Evolutionary conservation across 345 rosid species (phyloP).

Genomic region (Crucihimalaya himalaica): DNA sequence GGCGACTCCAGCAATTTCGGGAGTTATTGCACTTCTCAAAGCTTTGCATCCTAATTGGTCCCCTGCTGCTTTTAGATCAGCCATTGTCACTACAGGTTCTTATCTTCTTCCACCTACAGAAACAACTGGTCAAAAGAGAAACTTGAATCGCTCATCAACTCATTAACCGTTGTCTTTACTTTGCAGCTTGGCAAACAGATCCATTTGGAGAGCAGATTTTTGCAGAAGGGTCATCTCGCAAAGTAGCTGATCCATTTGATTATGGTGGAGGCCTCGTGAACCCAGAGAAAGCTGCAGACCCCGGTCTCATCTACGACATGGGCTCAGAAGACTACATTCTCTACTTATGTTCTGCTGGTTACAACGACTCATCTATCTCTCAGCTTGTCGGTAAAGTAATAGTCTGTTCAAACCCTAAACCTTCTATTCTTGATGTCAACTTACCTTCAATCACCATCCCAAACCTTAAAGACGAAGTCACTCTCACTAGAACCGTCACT

Average conservation of each 20-base stretch:
- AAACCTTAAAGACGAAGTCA: conserved; percentile 12
- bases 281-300: conserved; percentile 53
- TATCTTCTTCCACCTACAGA: not conserved
- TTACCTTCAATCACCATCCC: conserved; percentile 49
- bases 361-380: conserved; percentile 52
- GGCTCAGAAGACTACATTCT: conserved; percentile 47
- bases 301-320: conserved; percentile 61
- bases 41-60: conserved; percentile 42
- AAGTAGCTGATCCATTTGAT: conserved; percentile 52
- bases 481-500: conserved; percentile 45
- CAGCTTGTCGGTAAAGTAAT: conserved; percentile 42
- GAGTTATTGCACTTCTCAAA: conserved; percentile 45
- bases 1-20: conserved; percentile 41
- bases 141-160: not conserved
- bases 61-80: conserved; percentile 48
- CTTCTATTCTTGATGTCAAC: conserved; percentile 41
- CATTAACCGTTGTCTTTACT: not conserved
- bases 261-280: conserved; percentile 65
- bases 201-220: conserved; percentile 42
- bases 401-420: conserved; percentile 31
- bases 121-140: not conserved
- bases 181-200: conserved; percentile 41
- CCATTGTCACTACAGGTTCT: conserved; percentile 51
- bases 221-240: conserved; percentile 42
- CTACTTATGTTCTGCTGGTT: conserved; percentile 48